Evolutionary conservation across 140 eudicot genomes (phyloP).

Genomic region (Oenanthe javanica): DNA sequence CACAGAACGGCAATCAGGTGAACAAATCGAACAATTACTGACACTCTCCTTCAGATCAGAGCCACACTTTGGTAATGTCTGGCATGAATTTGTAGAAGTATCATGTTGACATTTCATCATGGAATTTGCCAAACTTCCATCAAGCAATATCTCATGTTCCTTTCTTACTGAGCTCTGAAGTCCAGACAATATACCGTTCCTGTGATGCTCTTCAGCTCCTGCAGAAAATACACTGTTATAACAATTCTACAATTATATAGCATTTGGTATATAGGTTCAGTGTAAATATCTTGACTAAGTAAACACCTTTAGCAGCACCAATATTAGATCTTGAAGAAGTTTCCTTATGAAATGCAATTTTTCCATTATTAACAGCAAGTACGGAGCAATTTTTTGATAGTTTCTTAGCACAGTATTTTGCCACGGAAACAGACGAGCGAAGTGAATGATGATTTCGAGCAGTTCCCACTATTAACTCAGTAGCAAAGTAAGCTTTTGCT

Average conservation of each 20-base stretch:
- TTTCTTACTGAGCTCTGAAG: slow-evolving; percentile 56
- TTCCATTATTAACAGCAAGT: slow-evolving; percentile 76
- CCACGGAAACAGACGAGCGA: slow-evolving; percentile 63
- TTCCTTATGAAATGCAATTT: slow-evolving; percentile 51
- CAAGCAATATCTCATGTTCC: slow-evolving; percentile 34
- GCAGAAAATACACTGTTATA: slow-evolving; percentile 9
- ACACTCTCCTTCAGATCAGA: slow-evolving; percentile 19
- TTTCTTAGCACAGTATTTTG: slow-evolving; percentile 83
- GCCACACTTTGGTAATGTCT: slow-evolving; percentile 24
- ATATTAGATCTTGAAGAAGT: slow-evolving; percentile 22
- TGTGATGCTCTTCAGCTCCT: slow-evolving; percentile 45
- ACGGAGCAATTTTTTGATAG: slow-evolving; percentile 44
- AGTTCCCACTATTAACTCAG: slow-evolving; percentile 58
- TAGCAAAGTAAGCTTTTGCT: slow-evolving; percentile 49
- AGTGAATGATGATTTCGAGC: slow-evolving; percentile 36
- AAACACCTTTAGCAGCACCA: slow-evolving; percentile 15
- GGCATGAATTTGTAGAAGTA: slow-evolving; percentile 19
- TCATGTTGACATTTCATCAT: slow-evolving; percentile 14
- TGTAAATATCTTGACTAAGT: too few relatives aligned
- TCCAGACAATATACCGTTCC: slow-evolving; percentile 44
- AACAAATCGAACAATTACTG: slow-evolving; percentile 52
- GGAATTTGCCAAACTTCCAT: slow-evolving; percentile 17
- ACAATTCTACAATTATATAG: neutral
- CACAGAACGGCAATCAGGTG: slow-evolving; percentile 23
- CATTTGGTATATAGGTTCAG: neutral